Evolutionary conservation across 305 asterid genomes (phyloP).

Genomic region (Coffea humblotiana): DNA sequence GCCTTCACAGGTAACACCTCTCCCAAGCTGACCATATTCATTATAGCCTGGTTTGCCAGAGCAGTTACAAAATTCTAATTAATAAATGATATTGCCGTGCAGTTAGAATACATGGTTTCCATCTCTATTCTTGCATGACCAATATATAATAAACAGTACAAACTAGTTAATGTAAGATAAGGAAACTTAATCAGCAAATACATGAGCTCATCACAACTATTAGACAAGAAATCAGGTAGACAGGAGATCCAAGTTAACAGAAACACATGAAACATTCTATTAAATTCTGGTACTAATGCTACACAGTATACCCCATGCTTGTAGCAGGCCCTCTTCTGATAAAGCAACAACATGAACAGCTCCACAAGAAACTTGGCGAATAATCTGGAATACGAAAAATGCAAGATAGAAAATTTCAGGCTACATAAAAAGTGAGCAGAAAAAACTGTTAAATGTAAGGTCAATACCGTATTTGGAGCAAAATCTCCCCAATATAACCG

Average conservation of each 20-base stretch:
- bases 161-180: not conserved
- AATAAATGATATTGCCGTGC: slow-evolving; percentile 31
- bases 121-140: slow-evolving; percentile 22
- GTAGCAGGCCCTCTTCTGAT: slow-evolving; percentile 91
- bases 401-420: not conserved
- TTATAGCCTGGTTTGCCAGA: slow-evolving; percentile 91
- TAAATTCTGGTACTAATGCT: not conserved
- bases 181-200: not conserved
- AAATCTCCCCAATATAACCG: slow-evolving; percentile 89
- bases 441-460: not conserved
- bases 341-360: slow-evolving; percentile 92
- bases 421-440: not conserved
- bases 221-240: not conserved
- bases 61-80: slow-evolving; percentile 54
- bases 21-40: slow-evolving; percentile 98
- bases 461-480: slow-evolving; percentile 66
- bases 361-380: slow-evolving; percentile 95
- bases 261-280: not conserved
- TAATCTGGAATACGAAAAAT: slow-evolving; percentile 47
- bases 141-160: slow-evolving; percentile 2
- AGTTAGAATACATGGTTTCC: slow-evolving; percentile 28
- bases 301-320: slow-evolving; percentile 80
- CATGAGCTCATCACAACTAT: not conserved
- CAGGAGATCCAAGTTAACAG: slow-evolving; percentile 1
- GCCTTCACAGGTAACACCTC: slow-evolving; percentile 97